A percentile compares a stretch with the other conserved stretches of the same genome.
Conservation (phyloP, 805 yeast species). For the Barnettozyma pratensis region DNA sequence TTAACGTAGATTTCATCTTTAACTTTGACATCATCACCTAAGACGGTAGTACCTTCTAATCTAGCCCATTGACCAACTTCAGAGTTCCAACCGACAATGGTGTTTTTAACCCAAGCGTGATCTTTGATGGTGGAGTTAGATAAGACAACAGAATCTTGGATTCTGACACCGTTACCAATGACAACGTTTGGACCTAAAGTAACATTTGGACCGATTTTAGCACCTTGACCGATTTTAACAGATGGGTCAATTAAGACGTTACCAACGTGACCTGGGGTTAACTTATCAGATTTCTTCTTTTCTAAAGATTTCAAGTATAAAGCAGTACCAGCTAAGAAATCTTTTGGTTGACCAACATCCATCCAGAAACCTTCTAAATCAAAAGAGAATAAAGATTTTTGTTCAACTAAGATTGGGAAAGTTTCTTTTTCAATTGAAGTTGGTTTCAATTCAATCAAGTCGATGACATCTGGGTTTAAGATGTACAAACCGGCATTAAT, state of each 20-base stretch:
- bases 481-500: constrained; percentile 99
- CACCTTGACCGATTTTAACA: constrained; percentile 86
- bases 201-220: constrained; percentile 97
- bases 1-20: constrained; percentile 98
- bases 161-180: constrained; percentile 98
- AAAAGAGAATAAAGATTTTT: constrained; percentile 84
- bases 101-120: constrained; percentile 96
- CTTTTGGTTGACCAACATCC: constrained; percentile 99
- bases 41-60: constrained; percentile 93
- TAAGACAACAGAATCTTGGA: constrained; percentile 90
- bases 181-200: constrained; percentile 95
- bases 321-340: constrained; percentile 93
- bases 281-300: constrained; percentile 68
- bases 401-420: constrained; percentile 92
- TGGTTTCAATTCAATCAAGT: constrained; percentile 95
- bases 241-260: constrained; percentile 93
- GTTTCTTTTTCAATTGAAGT: constrained; percentile 99
- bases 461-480: constrained; percentile 95
- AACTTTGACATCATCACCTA: constrained; percentile 98
- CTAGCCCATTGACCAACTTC: constrained; percentile 99
- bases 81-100: constrained; percentile 99
- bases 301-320: constrained; percentile 83
- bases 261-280: constrained; percentile 67
- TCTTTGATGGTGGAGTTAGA: constrained; percentile 89
- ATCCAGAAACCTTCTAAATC: constrained; percentile 99